Conservation (phyloP, 352 stramenopile genomes). For the Pythium biforme region DNA sequence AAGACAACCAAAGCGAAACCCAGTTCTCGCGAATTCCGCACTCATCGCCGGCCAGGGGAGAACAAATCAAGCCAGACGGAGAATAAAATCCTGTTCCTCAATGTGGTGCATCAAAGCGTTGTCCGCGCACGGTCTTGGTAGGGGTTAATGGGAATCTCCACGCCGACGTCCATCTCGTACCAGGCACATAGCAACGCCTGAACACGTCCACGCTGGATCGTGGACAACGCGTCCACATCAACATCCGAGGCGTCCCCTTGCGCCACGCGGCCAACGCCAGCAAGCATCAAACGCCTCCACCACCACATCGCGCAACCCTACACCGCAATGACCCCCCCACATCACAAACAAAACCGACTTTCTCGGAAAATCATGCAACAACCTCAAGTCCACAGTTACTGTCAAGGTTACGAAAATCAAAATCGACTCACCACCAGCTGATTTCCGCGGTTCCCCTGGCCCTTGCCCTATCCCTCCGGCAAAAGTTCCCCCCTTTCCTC, state of each 20-base stretch:
- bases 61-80: background rate
- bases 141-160: too few species aligned
- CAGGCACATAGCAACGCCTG: background rate
- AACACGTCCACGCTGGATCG: background rate
- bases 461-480: constrained; percentile 14
- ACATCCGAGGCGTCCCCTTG: background rate
- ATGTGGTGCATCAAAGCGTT: background rate
- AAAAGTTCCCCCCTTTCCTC: constrained; percentile 7
- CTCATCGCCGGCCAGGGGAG: too few species aligned
- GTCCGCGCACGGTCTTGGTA: too few species aligned
- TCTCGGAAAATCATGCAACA: constrained; percentile 3
- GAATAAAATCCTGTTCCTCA: background rate
- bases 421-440: background rate
- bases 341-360: constrained; percentile 11
- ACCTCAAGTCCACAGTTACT: background rate
- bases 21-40: background rate
- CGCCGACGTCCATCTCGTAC: too few species aligned
- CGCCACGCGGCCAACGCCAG: background rate
- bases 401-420: background rate
- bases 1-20: constrained; percentile 1
- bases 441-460: constrained; percentile 1
- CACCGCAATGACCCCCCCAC: background rate
- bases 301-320: constrained; percentile 2
- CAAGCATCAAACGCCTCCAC: background rate
- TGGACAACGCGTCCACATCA: background rate